Evolutionary conservation across 805 yeast species (phyloP).

Genomic region (Candida maltosa): DNA sequence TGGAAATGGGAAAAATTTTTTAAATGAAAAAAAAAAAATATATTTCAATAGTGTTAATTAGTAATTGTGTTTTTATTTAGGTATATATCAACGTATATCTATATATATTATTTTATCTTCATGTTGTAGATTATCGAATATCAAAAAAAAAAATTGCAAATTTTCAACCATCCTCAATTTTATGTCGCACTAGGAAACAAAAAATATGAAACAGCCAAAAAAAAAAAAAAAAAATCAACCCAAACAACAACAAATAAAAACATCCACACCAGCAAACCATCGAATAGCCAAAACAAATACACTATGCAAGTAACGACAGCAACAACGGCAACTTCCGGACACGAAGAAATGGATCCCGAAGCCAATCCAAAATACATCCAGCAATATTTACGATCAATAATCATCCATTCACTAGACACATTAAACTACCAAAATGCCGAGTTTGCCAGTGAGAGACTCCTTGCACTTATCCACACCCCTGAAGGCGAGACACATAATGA

Average conservation of each 20-base stretch:
- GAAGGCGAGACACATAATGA: too few relatives aligned
- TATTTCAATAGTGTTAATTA: too few relatives aligned
- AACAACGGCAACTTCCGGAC: background rate
- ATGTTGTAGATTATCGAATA: too few relatives aligned
- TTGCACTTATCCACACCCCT: too few relatives aligned
- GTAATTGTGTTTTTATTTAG: too few relatives aligned
- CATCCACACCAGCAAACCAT: background rate
- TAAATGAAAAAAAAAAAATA: background rate
- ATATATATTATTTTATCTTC: too few relatives aligned
- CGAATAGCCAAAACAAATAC: background rate
- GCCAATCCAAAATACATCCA: conserved; percentile 18
- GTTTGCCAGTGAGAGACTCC: conserved; percentile 77
- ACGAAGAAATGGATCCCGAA: conserved; percentile 3
- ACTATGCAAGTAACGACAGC: background rate
- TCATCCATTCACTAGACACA: conserved; percentile 70
- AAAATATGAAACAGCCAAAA: too few relatives aligned
- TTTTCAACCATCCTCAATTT: too few relatives aligned
- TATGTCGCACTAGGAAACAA: too few relatives aligned
- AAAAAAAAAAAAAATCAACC: conserved; percentile 1
- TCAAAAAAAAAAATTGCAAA: too few relatives aligned
- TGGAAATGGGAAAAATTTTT: background rate
- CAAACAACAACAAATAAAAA: background rate
- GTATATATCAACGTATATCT: too few relatives aligned
- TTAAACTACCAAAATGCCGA: conserved; percentile 74
- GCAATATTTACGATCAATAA: conserved; percentile 51